Evolutionary conservation across 2,329 filamentous ascomycete genomes (phyloP), one percentile per base, ranked within the genome.

Genomic region (Botrytis squamosa): DNA sequence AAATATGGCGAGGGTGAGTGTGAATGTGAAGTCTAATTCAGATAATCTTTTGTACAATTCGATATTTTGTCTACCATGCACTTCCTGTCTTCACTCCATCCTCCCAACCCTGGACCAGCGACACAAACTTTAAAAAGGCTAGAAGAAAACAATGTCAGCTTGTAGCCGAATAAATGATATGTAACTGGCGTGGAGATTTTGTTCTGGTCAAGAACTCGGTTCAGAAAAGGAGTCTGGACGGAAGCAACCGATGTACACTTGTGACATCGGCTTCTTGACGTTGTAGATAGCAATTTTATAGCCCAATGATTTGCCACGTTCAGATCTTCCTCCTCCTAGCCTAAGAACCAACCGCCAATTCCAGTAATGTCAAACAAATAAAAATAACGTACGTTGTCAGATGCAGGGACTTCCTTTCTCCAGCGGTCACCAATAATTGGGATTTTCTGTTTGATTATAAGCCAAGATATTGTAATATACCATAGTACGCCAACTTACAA

Each of bases 341-440:
- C 12, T 3, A 29, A 36, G 33, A 44, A 8, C 33, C 44, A 46
- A 44, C 6, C 22, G 49, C 10, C 18, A 3, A 42, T 36, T 22
- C 25, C 10, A 49, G 49, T 20, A 1, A 22, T 44, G 9, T 18
- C 14, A 67, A 29, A 60, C 25, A 60, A 71, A 63, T 64, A 74
- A 73, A 66, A 29, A 18, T 16, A 71, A 85, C 88, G 84, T 79
- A 91, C 89, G 83, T 90, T 90, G 83, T 91, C 89, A 75, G 88
- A 87, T 74, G 89, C 84, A 78, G 88, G 86, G 77, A 88, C 78
- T 80, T 88, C 84, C 81, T 87, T 85, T 78, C 84, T 78, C 81
- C 86, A 91, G 82, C 85, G 83, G 67, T 79, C 75, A 76, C 85
- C 85, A 74, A 90, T 76, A 77, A 88, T 75, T 77, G 89, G 89